phyloP scores from a whole-genome alignment of 2,329 filamentous ascomycete species.

The Penicillium brasilianum region DNA sequence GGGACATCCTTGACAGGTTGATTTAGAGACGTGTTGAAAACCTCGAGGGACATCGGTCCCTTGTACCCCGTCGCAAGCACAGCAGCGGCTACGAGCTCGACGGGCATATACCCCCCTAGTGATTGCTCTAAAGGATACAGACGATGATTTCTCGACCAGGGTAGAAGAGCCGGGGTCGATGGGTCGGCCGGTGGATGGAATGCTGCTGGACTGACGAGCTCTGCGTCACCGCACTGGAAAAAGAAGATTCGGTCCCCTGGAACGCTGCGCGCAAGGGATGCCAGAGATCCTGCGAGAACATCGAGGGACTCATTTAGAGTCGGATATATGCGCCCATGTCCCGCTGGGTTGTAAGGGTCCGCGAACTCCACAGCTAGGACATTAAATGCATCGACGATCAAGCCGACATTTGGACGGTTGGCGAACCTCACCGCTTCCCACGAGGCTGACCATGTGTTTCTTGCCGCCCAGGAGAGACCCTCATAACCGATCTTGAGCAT shows the following conservation, averaged over 20 bases:
- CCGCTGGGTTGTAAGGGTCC: slow-evolving; percentile 36
- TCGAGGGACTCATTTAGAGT: slow-evolving; percentile 35
- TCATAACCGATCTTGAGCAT: slow-evolving; percentile 42
- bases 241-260: slow-evolving; percentile 43
- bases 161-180: slow-evolving; percentile 32
- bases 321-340: slow-evolving; percentile 37
- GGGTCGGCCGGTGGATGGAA: slow-evolving; percentile 32
- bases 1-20: slow-evolving; percentile 27
- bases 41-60: slow-evolving; percentile 41
- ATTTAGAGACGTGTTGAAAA: slow-evolving; percentile 39
- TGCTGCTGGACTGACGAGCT: slow-evolving; percentile 31
- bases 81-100: slow-evolving; percentile 38
- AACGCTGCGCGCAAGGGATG: slow-evolving; percentile 32
- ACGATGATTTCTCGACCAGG: slow-evolving; percentile 40
- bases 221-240: slow-evolving; percentile 41
- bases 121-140: slow-evolving; percentile 36
- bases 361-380: slow-evolving; percentile 42
- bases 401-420: slow-evolving; percentile 39
- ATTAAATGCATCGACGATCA: slow-evolving; percentile 42
- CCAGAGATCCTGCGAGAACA: slow-evolving; percentile 32
- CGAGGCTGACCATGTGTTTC: slow-evolving; percentile 41
- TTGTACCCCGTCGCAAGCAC: slow-evolving; percentile 39
- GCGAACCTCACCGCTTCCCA: slow-evolving; percentile 42
- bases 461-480: slow-evolving; percentile 39
- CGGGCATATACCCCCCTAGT: slow-evolving; percentile 40